Evolutionary conservation across 2,329 filamentous ascomycete genomes (phyloP).

Genomic region (Trichoderma gracile): DNA sequence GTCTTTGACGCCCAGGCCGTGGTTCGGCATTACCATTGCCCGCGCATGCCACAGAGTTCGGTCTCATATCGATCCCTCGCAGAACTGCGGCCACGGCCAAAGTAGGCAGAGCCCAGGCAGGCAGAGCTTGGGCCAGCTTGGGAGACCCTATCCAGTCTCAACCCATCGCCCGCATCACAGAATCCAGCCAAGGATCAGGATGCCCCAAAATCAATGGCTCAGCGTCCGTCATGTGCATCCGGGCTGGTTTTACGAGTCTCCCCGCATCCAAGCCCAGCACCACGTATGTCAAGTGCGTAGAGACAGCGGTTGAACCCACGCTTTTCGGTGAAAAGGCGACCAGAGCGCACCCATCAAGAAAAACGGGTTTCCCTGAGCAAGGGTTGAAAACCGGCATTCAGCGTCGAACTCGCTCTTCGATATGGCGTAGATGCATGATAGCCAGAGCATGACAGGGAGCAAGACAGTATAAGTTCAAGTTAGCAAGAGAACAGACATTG

Average conservation of each 20-base stretch:
- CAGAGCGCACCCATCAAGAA: neutral
- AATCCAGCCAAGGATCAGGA: neutral
- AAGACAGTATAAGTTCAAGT: neutral
- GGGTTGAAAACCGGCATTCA: neutral
- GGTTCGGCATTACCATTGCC: constrained; percentile 23
- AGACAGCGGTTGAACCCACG: neutral
- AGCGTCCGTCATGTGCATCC: neutral
- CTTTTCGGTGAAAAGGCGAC: neutral
- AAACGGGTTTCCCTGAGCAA: neutral
- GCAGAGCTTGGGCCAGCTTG: constrained; percentile 18
- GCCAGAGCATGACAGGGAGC: neutral
- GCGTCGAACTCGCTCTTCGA: neutral
- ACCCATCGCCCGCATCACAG: neutral
- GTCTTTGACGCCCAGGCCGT: constrained; percentile 12
- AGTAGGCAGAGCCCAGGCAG: neutral
- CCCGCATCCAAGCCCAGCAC: constrained; percentile 8
- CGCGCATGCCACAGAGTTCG: constrained; percentile 21
- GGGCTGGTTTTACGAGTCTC: constrained; percentile 5
- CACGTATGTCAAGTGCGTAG: neutral
- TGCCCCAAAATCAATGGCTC: neutral
- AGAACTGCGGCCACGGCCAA: constrained; percentile 1
- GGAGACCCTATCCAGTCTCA: neutral
- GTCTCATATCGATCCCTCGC: neutral
- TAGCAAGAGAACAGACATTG: constrained; percentile 1
- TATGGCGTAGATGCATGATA: neutral